These are phyloP conservation scores for Ophiostoma ulmi DNA, from an alignment of 2,329 filamentous ascomycete genomes.

Conservation along the genomic window DNA sequence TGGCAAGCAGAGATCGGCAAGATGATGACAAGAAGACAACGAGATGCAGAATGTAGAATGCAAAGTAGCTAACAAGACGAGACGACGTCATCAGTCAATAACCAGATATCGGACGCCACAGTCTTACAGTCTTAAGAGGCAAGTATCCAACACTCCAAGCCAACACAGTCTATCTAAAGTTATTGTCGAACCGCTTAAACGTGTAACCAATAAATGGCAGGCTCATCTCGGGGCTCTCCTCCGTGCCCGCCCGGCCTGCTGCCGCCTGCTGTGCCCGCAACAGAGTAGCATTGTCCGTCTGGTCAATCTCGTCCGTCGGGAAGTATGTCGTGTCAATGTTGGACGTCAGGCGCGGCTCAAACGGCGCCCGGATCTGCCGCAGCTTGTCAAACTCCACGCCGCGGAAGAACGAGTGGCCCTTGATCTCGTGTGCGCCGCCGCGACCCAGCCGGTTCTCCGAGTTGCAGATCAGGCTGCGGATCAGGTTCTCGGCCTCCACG, in stretches of 20 bases:
- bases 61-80: not conserved
- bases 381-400: constrained; percentile 93
- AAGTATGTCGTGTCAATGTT: constrained; percentile 98
- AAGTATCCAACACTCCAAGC: not conserved
- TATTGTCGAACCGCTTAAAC: constrained; percentile 89
- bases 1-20: not conserved
- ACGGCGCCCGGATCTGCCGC: constrained; percentile 87
- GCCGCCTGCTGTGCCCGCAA: constrained; percentile 75
- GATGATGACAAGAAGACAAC: not conserved
- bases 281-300: constrained; percentile 85
- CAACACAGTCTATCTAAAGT: constrained; percentile 47
- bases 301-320: constrained; percentile 96
- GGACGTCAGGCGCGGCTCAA: constrained; percentile 87
- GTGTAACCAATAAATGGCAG: constrained; percentile 95
- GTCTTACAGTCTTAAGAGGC: not conserved
- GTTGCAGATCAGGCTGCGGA: constrained; percentile 90
- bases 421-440: constrained; percentile 84
- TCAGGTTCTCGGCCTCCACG: constrained; percentile 83
- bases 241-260: constrained; percentile 51
- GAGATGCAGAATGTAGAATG: too few relatives aligned
- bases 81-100: not conserved
- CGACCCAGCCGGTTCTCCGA: constrained; percentile 86
- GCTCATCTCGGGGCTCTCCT: constrained; percentile 89
- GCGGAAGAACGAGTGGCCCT: constrained; percentile 90
- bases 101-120: not conserved